phyloP scores from a whole-genome alignment of 2,329 filamentous ascomycete genomes.

The Alternaria sp. region DNA sequence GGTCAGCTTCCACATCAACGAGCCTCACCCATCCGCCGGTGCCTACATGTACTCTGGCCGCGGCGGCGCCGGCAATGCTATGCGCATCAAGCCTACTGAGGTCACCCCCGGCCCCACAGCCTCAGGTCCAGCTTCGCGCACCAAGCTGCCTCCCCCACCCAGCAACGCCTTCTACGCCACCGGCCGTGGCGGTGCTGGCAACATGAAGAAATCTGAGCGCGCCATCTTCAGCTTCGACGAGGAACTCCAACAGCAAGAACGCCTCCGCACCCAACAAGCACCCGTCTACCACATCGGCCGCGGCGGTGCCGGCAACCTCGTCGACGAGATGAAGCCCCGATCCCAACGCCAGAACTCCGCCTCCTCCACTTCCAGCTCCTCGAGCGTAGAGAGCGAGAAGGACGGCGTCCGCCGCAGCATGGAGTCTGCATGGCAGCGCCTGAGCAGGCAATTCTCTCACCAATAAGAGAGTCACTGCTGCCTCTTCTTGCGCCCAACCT shows the following conservation, averaged over 20 bases:
- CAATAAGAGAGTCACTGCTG: conserved; percentile 17
- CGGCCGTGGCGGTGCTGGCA: conserved; percentile 72
- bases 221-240: conserved; percentile 74
- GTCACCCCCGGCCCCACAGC: conserved; percentile 57
- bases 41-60: conserved; percentile 61
- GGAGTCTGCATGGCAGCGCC: conserved; percentile 46
- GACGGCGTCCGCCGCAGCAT: conserved; percentile 41
- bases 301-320: conserved; percentile 65
- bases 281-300: conserved; percentile 70
- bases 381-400: conserved; percentile 35
- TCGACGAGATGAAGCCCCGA: conserved; percentile 49
- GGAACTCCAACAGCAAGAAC: conserved; percentile 65
- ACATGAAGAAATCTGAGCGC: conserved; percentile 61
- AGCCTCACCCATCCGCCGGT: conserved; percentile 66
- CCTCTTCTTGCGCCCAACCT: not conserved
- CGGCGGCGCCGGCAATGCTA: conserved; percentile 66
- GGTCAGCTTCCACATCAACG: conserved; percentile 61
- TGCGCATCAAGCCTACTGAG: conserved; percentile 61
- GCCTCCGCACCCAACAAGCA: conserved; percentile 60
- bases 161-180: conserved; percentile 64
- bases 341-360: conserved; percentile 39
- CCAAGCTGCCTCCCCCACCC: conserved; percentile 56
- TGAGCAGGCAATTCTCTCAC: conserved; percentile 44
- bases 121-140: conserved; percentile 56
- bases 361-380: conserved; percentile 25